Percentiles rank a stretch among this genome's conserved stretches.
Conservation (phyloP, 805 yeast genomes). For the Hanseniaspora guilliermondii region DNA sequence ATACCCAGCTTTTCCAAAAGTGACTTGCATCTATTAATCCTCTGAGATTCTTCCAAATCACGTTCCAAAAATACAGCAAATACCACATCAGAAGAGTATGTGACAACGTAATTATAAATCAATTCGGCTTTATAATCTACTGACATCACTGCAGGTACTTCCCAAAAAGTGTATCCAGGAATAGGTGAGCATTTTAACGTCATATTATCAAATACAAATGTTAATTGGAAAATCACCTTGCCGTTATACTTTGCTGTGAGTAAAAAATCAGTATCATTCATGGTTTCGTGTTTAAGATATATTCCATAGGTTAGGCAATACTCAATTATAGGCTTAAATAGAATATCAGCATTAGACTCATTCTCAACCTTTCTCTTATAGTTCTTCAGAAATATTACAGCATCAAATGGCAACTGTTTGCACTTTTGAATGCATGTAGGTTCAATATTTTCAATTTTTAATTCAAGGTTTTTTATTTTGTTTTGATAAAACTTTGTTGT, state of each 20-base stretch:
- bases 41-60: not conserved
- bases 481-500: not conserved
- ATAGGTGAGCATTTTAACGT: not conserved
- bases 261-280: not conserved
- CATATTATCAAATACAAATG: not conserved
- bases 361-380: not conserved
- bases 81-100: not conserved
- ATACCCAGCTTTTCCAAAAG: not conserved
- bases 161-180: not conserved
- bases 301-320: not conserved
- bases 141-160: not conserved
- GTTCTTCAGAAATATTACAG: not conserved
- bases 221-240: not conserved
- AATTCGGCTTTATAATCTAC: not conserved
- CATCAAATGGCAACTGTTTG: not conserved
- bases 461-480: not conserved
- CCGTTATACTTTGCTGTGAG: not conserved
- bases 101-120: not conserved
- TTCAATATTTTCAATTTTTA: not conserved
- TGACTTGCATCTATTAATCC: not conserved
- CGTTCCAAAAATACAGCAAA: not conserved
- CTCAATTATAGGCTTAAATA: not conserved
- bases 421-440: not conserved
- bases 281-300: not conserved
- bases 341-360: not conserved